These are phyloP conservation scores for Styphnolobium japonicum DNA, from an alignment of 306 rosid species.

Conservation along the genomic window DNA sequence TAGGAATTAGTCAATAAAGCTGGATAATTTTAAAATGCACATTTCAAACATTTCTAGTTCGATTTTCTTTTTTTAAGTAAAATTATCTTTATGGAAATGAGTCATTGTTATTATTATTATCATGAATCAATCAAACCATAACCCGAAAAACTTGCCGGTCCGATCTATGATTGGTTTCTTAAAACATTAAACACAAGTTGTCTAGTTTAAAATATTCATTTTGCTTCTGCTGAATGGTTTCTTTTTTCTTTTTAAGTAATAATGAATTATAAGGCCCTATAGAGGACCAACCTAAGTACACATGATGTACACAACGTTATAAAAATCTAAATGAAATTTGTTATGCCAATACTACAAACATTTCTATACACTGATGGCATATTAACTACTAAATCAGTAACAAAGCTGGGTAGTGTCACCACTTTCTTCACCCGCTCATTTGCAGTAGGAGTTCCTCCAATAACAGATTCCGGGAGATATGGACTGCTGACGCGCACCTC, in stretches of 20 bases:
- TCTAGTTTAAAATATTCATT: conserved; percentile 1
- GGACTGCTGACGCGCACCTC: conserved; percentile 93
- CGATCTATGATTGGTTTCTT: no score
- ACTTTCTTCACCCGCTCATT: conserved; percentile 97
- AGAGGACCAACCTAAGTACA: not conserved
- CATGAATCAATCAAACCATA: no score
- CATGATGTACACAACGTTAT: not conserved
- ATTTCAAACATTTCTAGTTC: not conserved
- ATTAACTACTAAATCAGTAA: not conserved
- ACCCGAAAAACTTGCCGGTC: no score
- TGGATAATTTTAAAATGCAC: not conserved
- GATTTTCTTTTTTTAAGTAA: not conserved
- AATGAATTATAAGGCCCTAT: conserved; percentile 1
- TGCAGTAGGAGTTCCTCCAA: conserved; percentile 97
- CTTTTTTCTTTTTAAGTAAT: not conserved
- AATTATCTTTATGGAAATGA: no score
- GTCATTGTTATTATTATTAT: no score
- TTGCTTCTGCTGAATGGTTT: not conserved
- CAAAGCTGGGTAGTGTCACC: conserved; percentile 42
- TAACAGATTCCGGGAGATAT: conserved; percentile 82
- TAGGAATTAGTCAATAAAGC: not conserved
- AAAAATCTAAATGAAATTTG: not conserved
- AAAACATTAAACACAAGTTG: no score
- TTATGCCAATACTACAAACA: not conserved
- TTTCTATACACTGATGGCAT: not conserved